Percentiles rank a stretch among this genome's conserved stretches.
These are phyloP conservation scores for peach (Prunus persica) DNA, from an alignment of 306 rosid species.

Conservation along the genomic window DNA sequence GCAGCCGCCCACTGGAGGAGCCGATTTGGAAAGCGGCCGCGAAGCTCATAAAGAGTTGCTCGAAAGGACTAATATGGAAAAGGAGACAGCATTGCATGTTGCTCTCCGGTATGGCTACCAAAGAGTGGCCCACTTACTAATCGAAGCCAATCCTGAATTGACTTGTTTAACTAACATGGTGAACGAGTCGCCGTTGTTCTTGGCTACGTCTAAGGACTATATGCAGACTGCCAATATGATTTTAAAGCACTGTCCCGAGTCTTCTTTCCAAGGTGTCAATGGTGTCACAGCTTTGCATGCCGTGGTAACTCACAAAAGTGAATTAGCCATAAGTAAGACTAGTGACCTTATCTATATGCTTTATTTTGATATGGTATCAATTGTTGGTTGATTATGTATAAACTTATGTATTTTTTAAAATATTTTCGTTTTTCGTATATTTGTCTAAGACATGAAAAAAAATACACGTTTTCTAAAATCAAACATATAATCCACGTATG, in stretches of 20 bases:
- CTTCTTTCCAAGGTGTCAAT: not conserved
- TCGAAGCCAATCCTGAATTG: conserved; percentile 4
- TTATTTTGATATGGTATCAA: too few relatives aligned
- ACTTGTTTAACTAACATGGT: not conserved
- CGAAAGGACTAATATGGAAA: not conserved
- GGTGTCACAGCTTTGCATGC: conserved; percentile 19
- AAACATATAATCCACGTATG: too few relatives aligned
- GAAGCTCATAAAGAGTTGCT: not conserved
- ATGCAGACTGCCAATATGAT: not conserved
- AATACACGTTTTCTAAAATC: too few relatives aligned
- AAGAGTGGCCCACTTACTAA: not conserved
- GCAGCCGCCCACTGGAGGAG: not conserved
- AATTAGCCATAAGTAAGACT: too few relatives aligned
- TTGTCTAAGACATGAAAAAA: too few relatives aligned
- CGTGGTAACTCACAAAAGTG: not conserved
- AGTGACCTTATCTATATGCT: too few relatives aligned
- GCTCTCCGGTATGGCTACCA: not conserved
- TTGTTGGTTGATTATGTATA: too few relatives aligned
- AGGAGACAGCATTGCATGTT: conserved; percentile 17
- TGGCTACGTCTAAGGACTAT: not conserved
- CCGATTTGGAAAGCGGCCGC: not conserved
- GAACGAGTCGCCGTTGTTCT: conserved; percentile 13
- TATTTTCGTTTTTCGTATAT: too few relatives aligned
- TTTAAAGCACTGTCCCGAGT: not conserved
- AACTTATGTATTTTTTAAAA: too few relatives aligned